phyloP scores from a whole-genome alignment of 2,329 filamentous ascomycete species.

The Metarhizium sp. region DNA sequence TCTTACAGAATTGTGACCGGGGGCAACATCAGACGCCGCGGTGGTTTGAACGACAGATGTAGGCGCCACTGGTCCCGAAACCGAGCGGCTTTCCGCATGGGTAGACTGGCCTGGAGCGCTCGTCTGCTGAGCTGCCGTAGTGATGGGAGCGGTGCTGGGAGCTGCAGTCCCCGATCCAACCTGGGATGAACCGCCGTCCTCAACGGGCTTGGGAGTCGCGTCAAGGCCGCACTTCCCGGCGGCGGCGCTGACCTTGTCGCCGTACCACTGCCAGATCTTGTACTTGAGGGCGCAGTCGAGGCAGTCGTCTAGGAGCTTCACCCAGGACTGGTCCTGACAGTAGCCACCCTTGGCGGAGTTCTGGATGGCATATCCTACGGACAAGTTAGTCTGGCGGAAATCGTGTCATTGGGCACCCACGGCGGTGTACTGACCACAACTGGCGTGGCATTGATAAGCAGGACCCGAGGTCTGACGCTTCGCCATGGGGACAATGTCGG shows the following conservation, averaged over 20 bases:
- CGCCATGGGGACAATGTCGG: conserved; percentile 22
- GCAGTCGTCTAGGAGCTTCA: conserved; percentile 31
- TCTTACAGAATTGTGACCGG: neutral
- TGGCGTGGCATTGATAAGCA: conserved; percentile 37
- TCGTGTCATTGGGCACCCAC: no score
- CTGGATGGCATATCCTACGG: conserved; percentile 20
- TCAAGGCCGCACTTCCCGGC: conserved; percentile 25
- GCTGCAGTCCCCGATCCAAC: conserved; percentile 4
- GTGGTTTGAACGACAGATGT: neutral
- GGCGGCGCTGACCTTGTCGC: conserved; percentile 23
- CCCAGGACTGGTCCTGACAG: conserved; percentile 28
- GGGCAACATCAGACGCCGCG: neutral
- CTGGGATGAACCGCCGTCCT: conserved; percentile 5
- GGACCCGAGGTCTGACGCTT: conserved; percentile 31
- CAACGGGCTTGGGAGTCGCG: conserved; percentile 12
- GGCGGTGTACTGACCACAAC: conserved; percentile 32
- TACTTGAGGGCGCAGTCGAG: conserved; percentile 32
- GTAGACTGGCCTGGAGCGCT: neutral
- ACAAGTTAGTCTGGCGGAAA: neutral
- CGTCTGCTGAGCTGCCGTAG: neutral
- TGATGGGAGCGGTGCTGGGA: conserved; percentile 5
- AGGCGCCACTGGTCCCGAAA: neutral
- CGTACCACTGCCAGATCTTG: conserved; percentile 36
- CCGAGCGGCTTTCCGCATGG: neutral
- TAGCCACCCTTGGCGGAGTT: conserved; percentile 16